Base-by-base conservation (phyloP, 768 basidiomycete species). In the Termitomyces sp. region DNA sequence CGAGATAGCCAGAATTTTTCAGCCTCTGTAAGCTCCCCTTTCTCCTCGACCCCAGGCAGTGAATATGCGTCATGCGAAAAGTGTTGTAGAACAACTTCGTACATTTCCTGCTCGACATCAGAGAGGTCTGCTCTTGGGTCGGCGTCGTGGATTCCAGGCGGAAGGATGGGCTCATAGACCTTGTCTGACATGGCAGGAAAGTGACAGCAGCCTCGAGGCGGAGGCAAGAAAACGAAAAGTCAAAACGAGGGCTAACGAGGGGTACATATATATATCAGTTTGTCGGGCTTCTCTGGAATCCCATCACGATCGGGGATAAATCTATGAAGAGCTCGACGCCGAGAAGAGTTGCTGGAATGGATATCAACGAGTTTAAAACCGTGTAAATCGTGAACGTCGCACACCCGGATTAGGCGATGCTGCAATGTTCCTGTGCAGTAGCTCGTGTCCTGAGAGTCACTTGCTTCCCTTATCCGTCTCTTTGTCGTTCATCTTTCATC, bases 1-100 rank as follows among this genome's bases (percentile, higher is more conserved):
- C 82, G 81, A 2, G 89, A 88, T 74, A 94, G 76, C 90, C 91
- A 94, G 71, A 90, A 90, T 73, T 84, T 84, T 69, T 94, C 92
- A 38, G 77, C 81, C 36, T 90, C 90, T 49, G 63, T 77, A 55
- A 92, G 75, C 60, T 75, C 71, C 8, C 79, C 76, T 2, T 80
- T 76, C 45, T 78, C 72, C 9, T 75, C 68, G 18, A 42, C 12
- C n/a, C 73, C 78, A 3, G 88, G 83, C 35, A 90, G 69, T 6
- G 65, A 71, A 69, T 89, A 90, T 2, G 77, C 76, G 0, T 77
- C 67, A n/a, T 73, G 68, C 18, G 80, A 67, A 66, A 92, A 90
- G 70, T 90, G 83, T n/a, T 72, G 74, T 46, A 89, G 74, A 15
- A 91, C 84, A 52, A 75, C 74, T 45, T 81, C 72, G 60, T 83